Base-by-base conservation (phyloP, 306 rosid genomes). In the Prunus dulcis region DNA sequence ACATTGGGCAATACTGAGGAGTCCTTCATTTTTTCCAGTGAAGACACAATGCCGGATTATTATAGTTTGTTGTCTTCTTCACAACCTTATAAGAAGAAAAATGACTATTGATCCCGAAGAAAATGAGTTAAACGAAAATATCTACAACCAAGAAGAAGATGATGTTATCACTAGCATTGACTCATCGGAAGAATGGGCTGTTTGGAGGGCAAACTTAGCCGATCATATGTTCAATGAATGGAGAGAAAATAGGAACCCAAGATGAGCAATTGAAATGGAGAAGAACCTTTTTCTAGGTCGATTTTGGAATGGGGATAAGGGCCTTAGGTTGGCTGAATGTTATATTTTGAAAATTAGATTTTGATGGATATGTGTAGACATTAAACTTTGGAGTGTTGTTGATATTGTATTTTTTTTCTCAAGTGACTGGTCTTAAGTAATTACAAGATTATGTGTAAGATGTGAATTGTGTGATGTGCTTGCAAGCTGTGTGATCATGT, bases 81-180 rank as follows among this genome's bases (percentile, higher is more conserved):
- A 72, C 46, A 72, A 25, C 32, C 41, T 72, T 11, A 72, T 72
- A 18, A 56, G 38, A 55, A 55, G 47, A 57, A 66, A 56, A 41
- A 56, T 34, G 32, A 2, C 32, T 9, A 10, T 13, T 17, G 41
- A 72, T n/a, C 76, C 66, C 19, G 1, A 12, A 11, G 64, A 57
- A 38, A 34, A 2, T 19, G 30, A 18, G 28, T 15, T 32, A 15
- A 19, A 30, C 12, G 3, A 32, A 38, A n/a, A 17, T 20, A 6
- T 20, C 2, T 41, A 55, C 34, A 30, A 27, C 5, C 11, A 13
- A 13, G 51, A 47, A 9, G 2, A 68, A n/a, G 63, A 9, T 57
- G 28, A 57, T 57, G 3, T 22, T 47, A 68, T 72, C 20, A n/a
- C 51, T 38, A 17, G 18, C 11, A 56, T 72, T 17, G 66, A 72